These are phyloP conservation scores for Camillea tinctor DNA, from an alignment of 2,329 filamentous ascomycete genomes.

Conservation along the genomic window DNA sequence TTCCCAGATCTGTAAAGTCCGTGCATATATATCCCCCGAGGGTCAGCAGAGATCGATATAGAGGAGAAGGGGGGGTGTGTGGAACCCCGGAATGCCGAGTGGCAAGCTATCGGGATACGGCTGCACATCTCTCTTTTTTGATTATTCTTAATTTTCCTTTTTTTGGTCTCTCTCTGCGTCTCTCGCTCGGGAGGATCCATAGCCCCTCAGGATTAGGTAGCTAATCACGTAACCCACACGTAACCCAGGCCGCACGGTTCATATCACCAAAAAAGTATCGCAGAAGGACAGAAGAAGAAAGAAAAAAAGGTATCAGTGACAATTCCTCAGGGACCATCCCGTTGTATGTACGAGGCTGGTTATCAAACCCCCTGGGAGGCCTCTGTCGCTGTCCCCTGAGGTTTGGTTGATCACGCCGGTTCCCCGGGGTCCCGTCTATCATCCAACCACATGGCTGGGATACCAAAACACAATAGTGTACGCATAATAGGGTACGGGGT, in stretches of 20 bases:
- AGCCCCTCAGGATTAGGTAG: too few relatives aligned
- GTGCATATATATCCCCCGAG: not conserved
- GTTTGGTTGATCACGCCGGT: not conserved
- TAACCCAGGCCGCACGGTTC: too few relatives aligned
- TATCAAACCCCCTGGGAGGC: not conserved
- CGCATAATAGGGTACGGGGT: constrained; percentile 1
- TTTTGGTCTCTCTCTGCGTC: too few relatives aligned
- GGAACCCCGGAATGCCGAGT: not conserved
- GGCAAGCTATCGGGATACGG: not conserved
- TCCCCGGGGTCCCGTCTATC: not conserved
- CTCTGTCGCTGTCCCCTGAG: not conserved
- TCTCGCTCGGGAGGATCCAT: too few relatives aligned
- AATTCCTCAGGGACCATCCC: not conserved
- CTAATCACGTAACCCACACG: too few relatives aligned
- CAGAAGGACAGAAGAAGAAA: too few relatives aligned
- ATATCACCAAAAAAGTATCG: not conserved
- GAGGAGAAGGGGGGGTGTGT: not conserved
- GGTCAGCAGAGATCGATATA: not conserved
- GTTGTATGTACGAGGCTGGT: not conserved
- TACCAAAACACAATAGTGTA: not conserved
- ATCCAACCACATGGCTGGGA: not conserved
- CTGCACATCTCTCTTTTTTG: not conserved
- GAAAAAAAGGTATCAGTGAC: too few relatives aligned
- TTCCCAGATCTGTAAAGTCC: not conserved
- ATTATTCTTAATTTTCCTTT: too few relatives aligned